Conservation (phyloP, 192 early-diverging fungal genomes). For the Oehlia diaphana region DNA sequence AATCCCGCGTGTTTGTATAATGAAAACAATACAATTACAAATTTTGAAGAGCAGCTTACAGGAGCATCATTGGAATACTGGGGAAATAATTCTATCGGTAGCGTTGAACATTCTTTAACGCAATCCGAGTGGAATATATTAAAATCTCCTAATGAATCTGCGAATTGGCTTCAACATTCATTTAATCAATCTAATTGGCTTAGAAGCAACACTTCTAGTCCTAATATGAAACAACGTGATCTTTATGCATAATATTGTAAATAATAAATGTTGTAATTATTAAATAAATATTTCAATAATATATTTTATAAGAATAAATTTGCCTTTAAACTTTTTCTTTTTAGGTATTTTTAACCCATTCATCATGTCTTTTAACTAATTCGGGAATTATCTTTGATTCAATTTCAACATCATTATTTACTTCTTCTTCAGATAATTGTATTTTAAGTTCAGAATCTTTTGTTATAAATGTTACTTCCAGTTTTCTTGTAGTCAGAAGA, state of each 20-base stretch:
- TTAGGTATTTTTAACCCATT: slow-evolving; percentile 54
- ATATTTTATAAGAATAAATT: no score
- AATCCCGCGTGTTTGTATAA: not conserved
- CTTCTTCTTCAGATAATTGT: slow-evolving; percentile 51
- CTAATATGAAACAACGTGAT: not conserved
- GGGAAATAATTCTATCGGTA: not conserved
- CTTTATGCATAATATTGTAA: not conserved
- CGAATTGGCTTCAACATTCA: not conserved
- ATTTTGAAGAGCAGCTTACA: not conserved
- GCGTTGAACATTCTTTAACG: not conserved
- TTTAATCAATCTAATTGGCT: not conserved
- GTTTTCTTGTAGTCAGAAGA: slow-evolving; percentile 85
- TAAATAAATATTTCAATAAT: no score
- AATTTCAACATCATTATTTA: slow-evolving; percentile 76
- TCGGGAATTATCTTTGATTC: slow-evolving; percentile 74
- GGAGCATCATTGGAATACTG: not conserved
- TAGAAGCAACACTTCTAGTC: not conserved
- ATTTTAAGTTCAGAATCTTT: slow-evolving; percentile 46
- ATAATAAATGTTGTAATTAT: not conserved
- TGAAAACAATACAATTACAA: not conserved
- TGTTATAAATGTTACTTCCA: slow-evolving; percentile 71
- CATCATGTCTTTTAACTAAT: slow-evolving; percentile 62
- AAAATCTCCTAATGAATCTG: not conserved
- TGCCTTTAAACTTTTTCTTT: not conserved
- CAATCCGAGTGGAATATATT: not conserved